Conservation (phyloP, 345 rosid genomes). For the Gossypium arboreum region DNA sequence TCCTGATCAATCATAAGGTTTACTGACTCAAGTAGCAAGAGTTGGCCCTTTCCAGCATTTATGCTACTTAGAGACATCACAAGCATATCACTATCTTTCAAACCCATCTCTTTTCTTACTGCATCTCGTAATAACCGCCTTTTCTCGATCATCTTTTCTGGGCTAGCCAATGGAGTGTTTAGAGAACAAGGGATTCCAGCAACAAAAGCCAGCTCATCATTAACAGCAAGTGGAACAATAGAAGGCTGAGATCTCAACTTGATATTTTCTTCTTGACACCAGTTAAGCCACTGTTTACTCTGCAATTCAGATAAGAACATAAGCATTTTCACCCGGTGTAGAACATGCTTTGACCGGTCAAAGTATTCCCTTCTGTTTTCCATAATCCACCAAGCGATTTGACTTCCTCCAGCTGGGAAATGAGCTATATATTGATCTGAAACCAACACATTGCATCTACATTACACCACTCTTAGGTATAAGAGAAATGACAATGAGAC, state of each 20-base stretch:
- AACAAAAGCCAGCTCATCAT: conserved; percentile 88
- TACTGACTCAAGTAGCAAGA: conserved; percentile 75
- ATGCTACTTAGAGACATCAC: conserved; percentile 91
- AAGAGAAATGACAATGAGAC: not conserved
- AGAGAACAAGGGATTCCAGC: conserved; percentile 82
- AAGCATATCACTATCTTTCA: conserved; percentile 73
- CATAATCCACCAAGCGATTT: conserved; percentile 98
- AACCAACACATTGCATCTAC: conserved; percentile 20
- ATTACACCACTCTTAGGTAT: not conserved
- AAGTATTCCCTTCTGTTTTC: conserved; percentile 91
- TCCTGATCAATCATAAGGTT: conserved; percentile 40
- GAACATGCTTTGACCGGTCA: conserved; percentile 71
- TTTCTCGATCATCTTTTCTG: conserved; percentile 61
- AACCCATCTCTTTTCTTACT: conserved; percentile 73
- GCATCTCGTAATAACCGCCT: conserved; percentile 54
- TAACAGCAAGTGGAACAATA: conserved; percentile 79
- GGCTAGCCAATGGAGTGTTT: conserved; percentile 56
- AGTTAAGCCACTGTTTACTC: conserved; percentile 77
- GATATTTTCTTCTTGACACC: conserved; percentile 85
- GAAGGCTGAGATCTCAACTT: conserved; percentile 80
- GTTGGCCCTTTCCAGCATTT: conserved; percentile 90
- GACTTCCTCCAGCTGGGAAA: conserved; percentile 91
- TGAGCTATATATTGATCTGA: conserved; percentile 81
- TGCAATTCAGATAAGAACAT: conserved; percentile 80
- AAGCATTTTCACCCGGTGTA: conserved; percentile 75